These are phyloP conservation scores for Clarireedia homoeocarpa DNA, from an alignment of 2,329 filamentous ascomycete genomes.

Conservation along the genomic window DNA sequence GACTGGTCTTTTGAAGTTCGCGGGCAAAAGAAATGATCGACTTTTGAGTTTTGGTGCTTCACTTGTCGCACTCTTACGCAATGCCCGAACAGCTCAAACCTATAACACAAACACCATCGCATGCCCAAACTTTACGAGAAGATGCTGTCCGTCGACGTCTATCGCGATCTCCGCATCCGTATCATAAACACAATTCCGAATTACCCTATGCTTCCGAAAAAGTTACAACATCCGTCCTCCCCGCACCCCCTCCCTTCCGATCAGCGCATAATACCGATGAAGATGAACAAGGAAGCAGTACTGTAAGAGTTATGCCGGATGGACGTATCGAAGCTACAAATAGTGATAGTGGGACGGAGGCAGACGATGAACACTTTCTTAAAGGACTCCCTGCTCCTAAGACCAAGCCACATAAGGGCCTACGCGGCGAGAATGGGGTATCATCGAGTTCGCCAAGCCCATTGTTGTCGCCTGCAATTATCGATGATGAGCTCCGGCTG, in stretches of 20 bases:
- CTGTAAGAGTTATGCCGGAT: slow-evolving; percentile 10
- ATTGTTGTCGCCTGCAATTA: slow-evolving; percentile 39
- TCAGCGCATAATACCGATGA: slow-evolving; percentile 27
- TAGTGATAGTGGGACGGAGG: slow-evolving; percentile 90
- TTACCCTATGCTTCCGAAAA: slow-evolving; percentile 43
- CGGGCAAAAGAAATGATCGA: neutral
- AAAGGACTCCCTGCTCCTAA: slow-evolving; percentile 78
- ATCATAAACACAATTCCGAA: slow-evolving; percentile 51
- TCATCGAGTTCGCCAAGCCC: slow-evolving; percentile 50
- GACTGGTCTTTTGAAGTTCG: neutral
- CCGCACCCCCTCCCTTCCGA: slow-evolving; percentile 19
- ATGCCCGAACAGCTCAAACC: slow-evolving; percentile 9
- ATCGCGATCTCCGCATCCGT: slow-evolving; percentile 58
- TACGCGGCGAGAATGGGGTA: slow-evolving; percentile 52
- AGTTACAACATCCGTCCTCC: slow-evolving; percentile 21
- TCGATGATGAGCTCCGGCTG: slow-evolving; percentile 32
- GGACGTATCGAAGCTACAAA: slow-evolving; percentile 38
- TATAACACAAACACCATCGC: slow-evolving; percentile 1
- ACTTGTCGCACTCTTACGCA: neutral
- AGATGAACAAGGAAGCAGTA: slow-evolving; percentile 17
- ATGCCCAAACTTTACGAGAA: slow-evolving; percentile 10
- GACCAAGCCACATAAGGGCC: slow-evolving; percentile 66
- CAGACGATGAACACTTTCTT: slow-evolving; percentile 86
- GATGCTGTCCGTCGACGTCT: slow-evolving; percentile 11
- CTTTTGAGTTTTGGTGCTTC: neutral